These are phyloP conservation scores for Aquanectria penicillioides DNA, from an alignment of 2,329 filamentous ascomycete species.

Conservation along the genomic window DNA sequence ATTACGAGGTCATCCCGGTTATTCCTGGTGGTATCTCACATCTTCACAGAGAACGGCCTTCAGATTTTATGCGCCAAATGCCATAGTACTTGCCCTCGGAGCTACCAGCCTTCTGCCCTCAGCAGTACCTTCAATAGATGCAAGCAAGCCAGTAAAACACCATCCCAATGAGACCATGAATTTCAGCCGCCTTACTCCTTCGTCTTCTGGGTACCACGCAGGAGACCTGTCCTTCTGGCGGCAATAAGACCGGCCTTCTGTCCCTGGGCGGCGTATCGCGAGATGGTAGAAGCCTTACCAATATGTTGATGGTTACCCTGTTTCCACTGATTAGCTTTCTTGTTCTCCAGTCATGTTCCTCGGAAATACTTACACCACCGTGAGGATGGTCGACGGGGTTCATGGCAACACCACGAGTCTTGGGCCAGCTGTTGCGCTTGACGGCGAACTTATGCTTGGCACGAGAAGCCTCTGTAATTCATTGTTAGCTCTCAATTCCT, in stretches of 20 bases:
- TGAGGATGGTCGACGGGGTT: conserved; percentile 99
- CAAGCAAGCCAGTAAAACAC: conserved; percentile 72
- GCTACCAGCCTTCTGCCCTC: conserved; percentile 59
- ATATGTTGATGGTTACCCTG: conserved; percentile 99
- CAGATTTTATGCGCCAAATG: conserved; percentile 59
- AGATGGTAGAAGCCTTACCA: conserved; percentile 99
- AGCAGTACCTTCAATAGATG: conserved; percentile 66
- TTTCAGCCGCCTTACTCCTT: conserved; percentile 81
- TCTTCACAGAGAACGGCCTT: conserved; percentile 42
- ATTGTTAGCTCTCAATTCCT: conserved; percentile 52
- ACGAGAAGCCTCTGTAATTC: conserved; percentile 86
- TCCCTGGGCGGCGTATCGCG: conserved; percentile 95
- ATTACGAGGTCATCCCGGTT: conserved; percentile 33
- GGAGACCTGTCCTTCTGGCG: conserved; percentile 98
- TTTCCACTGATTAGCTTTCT: conserved; percentile 52
- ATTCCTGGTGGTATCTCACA: conserved; percentile 42
- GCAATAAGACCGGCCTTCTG: conserved; percentile 99
- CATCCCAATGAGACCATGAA: conserved; percentile 70
- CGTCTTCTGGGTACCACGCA: conserved; percentile 99
- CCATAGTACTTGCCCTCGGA: conserved; percentile 60
- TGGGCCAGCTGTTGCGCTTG: conserved; percentile 99
- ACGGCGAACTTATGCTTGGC: conserved; percentile 99
- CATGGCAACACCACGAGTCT: conserved; percentile 99
- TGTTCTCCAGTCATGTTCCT: conserved; percentile 1
- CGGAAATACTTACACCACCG: conserved; percentile 76